Base-by-base conservation (phyloP, 257 asterid genomes). In the Petrea volubilis region DNA sequence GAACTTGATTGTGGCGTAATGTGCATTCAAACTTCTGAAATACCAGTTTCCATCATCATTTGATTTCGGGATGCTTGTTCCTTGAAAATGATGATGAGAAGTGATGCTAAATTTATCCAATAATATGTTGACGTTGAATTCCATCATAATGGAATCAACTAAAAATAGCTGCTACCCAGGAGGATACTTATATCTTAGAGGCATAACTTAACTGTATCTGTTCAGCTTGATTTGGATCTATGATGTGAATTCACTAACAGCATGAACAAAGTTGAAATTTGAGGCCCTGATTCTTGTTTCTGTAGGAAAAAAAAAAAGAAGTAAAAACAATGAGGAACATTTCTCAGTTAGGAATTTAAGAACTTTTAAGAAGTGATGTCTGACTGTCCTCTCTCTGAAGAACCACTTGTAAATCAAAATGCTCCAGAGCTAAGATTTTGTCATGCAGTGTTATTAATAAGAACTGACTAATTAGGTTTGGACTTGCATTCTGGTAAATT, bases 221-320 rank as follows among this genome's bases (percentile, higher is more conserved):
- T 20, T 49, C 66, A 59, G 55, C 43, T 58, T 34, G 50, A 49
- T 44, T 65, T 74, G 50, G 62, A 15, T 74, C 31, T 65, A 38
- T 61, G 7, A 5, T 67, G 12, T 34, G 31, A 34, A 40, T 53
- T 31, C 21, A 8, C 33, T 73, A 56, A 31, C 38, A 38, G 13
- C 64, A 59, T 38, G 59, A 20, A 61, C 13, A 47, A 66, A 29
- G n/a, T 43, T 38, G 21, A 33, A 50, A 21, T 33, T 67, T 5
- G 34, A 49, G 60, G 15, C 7, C 49, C 28, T 25, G 12, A 31
- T 21, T 43, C 64, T 25, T 33, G 52, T 76, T 70, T 64, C 27
- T 71, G 58, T 25, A 8, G 3, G 25, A 59, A 31, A 28, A 71
- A 15, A 8, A 3, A 18, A 59, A 31, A 28, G 64, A 15, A 38